phyloP scores from a whole-genome alignment of 495 filamentous ascomycete genomes.

The Aspergillus biplanus region DNA sequence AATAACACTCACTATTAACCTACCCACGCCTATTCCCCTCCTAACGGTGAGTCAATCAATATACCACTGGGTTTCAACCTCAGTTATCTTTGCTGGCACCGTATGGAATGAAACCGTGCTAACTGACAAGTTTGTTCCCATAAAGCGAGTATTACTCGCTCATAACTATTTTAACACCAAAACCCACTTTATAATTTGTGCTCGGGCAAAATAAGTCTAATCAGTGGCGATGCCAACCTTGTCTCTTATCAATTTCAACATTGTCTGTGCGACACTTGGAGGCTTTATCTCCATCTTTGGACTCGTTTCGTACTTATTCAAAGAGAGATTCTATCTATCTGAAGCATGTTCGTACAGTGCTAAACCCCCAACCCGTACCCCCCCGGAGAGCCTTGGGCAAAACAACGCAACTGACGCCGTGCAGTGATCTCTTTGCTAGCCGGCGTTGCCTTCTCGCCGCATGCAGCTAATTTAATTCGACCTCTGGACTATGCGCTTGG shows the following conservation, averaged over 20 bases:
- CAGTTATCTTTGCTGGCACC: neutral
- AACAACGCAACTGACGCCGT: slow-evolving; percentile 10
- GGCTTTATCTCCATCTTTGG: slow-evolving; percentile 89
- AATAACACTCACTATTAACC: slow-evolving; percentile 45
- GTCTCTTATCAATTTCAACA: slow-evolving; percentile 82
- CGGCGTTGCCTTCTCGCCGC: slow-evolving; percentile 76
- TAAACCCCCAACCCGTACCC: neutral
- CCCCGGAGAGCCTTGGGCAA: neutral
- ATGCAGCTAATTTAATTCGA: slow-evolving; percentile 75
- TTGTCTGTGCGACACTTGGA: slow-evolving; percentile 78
- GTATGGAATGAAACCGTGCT: neutral
- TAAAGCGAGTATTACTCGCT: neutral
- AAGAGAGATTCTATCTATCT: slow-evolving; percentile 89
- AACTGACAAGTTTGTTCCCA: neutral
- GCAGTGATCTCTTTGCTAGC: slow-evolving; percentile 82
- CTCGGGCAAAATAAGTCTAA: neutral
- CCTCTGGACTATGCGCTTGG: slow-evolving; percentile 77
- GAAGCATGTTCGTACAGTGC: slow-evolving; percentile 72
- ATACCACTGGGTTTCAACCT: neutral
- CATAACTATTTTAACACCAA: neutral
- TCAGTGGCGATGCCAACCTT: slow-evolving; percentile 71
- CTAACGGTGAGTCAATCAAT: slow-evolving; percentile 8
- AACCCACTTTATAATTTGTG: neutral
- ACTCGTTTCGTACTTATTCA: slow-evolving; percentile 84
- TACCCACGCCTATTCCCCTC: neutral